Conservation (phyloP, 352 stramenopile species). For the Pythium utonaiense region DNA sequence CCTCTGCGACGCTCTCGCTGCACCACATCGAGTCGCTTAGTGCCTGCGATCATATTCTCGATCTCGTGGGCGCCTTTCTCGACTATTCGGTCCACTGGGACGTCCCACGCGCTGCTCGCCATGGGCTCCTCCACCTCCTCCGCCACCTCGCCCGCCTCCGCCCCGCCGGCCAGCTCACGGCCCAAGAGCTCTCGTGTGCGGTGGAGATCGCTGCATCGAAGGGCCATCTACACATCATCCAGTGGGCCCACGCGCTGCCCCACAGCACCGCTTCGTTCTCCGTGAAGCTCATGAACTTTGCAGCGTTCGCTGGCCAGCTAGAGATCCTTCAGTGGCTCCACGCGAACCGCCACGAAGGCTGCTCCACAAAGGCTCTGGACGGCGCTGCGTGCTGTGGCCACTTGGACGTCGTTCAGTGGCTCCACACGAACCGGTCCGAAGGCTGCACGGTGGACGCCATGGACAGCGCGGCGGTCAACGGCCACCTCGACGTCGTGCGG, state of each 20-base stretch:
- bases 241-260: conserved; percentile 9
- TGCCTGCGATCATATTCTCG: conserved; percentile 4
- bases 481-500: conserved; percentile 10
- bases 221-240: conserved; percentile 10
- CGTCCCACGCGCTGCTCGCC: conserved; percentile 10
- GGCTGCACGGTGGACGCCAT: conserved; percentile 20
- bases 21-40: conserved; percentile 1
- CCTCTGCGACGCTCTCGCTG: conserved; percentile 8
- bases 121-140: conserved; percentile 9
- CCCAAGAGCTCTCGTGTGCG: conserved; percentile 8
- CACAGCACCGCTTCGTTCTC: background rate
- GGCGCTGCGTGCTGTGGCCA: conserved; percentile 14
- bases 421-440: conserved; percentile 13
- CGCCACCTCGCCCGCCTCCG: background rate
- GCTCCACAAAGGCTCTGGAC: conserved; percentile 14
- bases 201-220: conserved; percentile 12
- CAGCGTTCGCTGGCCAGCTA: conserved; percentile 30
- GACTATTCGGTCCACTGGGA: conserved; percentile 13
- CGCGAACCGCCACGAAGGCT: conserved; percentile 10
- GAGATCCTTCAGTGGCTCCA: conserved; percentile 30
- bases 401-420: conserved; percentile 13
- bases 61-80: conserved; percentile 3
- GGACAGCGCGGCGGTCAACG: conserved; percentile 9
- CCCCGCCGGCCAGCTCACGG: background rate
- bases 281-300: conserved; percentile 34